Conservation (phyloP, 2,329 filamentous ascomycete genomes). For the Aureobasidium sp. region DNA sequence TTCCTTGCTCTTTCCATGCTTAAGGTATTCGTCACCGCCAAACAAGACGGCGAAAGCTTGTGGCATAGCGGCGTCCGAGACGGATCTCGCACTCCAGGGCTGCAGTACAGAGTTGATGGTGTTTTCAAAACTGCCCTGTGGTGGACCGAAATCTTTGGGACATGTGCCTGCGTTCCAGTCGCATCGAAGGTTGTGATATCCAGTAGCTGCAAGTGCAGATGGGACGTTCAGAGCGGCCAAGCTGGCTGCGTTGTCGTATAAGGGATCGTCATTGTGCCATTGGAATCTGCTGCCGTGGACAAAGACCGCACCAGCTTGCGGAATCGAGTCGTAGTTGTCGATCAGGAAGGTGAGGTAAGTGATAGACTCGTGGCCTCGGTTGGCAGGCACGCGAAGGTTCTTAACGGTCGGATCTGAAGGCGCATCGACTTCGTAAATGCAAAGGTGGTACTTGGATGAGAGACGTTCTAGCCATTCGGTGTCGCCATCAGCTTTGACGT, state of each 20-base stretch:
- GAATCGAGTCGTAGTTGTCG: slow-evolving; percentile 49
- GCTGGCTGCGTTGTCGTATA: slow-evolving; percentile 38
- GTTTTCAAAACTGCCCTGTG: slow-evolving; percentile 19
- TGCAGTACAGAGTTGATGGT: slow-evolving; percentile 31
- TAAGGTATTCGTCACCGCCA: slow-evolving; percentile 9
- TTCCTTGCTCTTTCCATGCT: slow-evolving; percentile 23
- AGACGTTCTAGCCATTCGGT: slow-evolving; percentile 34
- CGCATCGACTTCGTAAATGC: slow-evolving; percentile 38
- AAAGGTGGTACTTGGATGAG: slow-evolving; percentile 33
- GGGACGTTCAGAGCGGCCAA: slow-evolving; percentile 31
- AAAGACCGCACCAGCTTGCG: slow-evolving; percentile 47
- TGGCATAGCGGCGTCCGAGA: slow-evolving; percentile 35
- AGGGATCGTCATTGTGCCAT: slow-evolving; percentile 47
- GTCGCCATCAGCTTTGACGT: slow-evolving; percentile 32
- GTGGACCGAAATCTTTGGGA: slow-evolving; percentile 23
- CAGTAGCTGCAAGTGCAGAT: slow-evolving; percentile 28
- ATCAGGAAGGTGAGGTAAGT: slow-evolving; percentile 53
- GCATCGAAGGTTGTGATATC: slow-evolving; percentile 43
- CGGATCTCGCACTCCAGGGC: slow-evolving; percentile 14
- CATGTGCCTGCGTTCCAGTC: slow-evolving; percentile 39
- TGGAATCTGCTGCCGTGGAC: slow-evolving; percentile 48
- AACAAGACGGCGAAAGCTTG: slow-evolving; percentile 38
- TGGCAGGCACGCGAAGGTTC: slow-evolving; percentile 33
- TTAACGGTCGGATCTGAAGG: slow-evolving; percentile 22
- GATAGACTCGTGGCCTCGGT: slow-evolving; percentile 53